These are phyloP conservation scores for Pleurotus ostreatus DNA, from an alignment of 768 basidiomycete genomes.

Conservation along the genomic window DNA sequence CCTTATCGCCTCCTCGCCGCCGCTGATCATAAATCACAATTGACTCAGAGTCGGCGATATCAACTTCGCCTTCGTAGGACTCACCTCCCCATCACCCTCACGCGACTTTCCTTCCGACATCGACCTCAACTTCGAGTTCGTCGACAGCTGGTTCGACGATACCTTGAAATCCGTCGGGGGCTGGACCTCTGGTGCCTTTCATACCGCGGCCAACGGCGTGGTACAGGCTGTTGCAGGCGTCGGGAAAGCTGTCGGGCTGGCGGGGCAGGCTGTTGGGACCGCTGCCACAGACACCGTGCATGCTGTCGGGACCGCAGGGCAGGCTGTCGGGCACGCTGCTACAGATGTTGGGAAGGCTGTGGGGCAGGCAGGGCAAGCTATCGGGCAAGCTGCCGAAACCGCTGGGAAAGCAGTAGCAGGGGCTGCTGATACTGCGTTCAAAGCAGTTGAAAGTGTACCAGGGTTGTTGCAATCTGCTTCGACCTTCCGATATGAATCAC, in stretches of 20 bases:
- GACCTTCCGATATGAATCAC: conserved; percentile 13
- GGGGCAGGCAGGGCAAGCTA: neutral
- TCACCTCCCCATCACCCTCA: conserved; percentile 1
- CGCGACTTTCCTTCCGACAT: neutral
- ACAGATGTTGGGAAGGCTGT: neutral
- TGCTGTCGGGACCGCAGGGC: too few relatives aligned
- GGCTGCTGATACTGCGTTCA: neutral
- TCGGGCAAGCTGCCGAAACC: neutral
- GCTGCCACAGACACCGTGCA: too few relatives aligned
- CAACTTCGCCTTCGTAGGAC: conserved; percentile 1
- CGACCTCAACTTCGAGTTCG: conserved; percentile 10
- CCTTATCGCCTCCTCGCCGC: neutral
- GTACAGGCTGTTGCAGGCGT: conserved; percentile 9
- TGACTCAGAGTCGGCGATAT: neutral
- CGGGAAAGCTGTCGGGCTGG: neutral
- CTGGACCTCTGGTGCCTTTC: too few relatives aligned
- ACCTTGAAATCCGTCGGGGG: too few relatives aligned
- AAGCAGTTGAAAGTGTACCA: neutral
- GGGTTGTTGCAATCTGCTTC: neutral
- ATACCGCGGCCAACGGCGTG: neutral
- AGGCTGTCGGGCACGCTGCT: neutral
- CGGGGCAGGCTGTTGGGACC: too few relatives aligned
- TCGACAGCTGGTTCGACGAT: conserved; percentile 12
- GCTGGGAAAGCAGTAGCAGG: neutral
- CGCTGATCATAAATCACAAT: too few relatives aligned